phyloP scores from a whole-genome alignment of 1,139 yeast species.

The Geotrichum histeridarum region DNA sequence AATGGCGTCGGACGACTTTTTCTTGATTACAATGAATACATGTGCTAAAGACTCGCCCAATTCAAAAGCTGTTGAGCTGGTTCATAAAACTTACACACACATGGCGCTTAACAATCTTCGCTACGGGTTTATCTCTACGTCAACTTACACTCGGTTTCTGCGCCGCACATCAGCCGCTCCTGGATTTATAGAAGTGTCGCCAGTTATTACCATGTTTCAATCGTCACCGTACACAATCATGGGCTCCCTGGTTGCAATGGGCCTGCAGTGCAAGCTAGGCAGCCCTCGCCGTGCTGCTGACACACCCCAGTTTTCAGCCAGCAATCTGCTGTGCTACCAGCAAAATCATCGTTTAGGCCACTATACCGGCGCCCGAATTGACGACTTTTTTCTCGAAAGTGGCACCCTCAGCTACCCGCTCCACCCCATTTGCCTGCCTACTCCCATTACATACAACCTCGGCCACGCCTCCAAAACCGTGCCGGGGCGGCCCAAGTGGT shows the following conservation, averaged over 20 bases:
- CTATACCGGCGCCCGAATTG: not conserved
- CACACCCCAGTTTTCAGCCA: not conserved
- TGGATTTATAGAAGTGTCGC: slow-evolving; percentile 24
- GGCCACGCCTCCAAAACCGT: slow-evolving; percentile 21
- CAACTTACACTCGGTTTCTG: slow-evolving; percentile 26
- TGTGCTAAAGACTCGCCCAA: not conserved
- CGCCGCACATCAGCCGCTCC: slow-evolving; percentile 16
- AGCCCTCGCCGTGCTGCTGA: not conserved
- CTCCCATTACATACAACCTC: slow-evolving; percentile 25
- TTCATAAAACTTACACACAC: slow-evolving; percentile 17
- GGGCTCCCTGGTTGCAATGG: slow-evolving; percentile 22
- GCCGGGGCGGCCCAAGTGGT: slow-evolving; percentile 26
- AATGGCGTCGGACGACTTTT: slow-evolving; percentile 18
- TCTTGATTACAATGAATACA: slow-evolving; percentile 9
- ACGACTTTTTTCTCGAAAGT: slow-evolving; percentile 18
- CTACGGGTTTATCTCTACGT: slow-evolving; percentile 28
- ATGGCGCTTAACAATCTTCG: slow-evolving; percentile 28
- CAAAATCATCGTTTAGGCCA: not conserved
- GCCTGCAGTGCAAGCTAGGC: slow-evolving; percentile 22
- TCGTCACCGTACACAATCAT: slow-evolving; percentile 17
- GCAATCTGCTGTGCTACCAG: not conserved
- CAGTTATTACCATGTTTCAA: slow-evolving; percentile 22
- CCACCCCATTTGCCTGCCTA: slow-evolving; percentile 22
- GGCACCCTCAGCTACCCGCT: slow-evolving; percentile 16
- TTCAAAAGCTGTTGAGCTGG: slow-evolving; percentile 18